These are phyloP conservation scores for Fusarium chuoi DNA, from an alignment of 2,329 filamentous ascomycete genomes.

Conservation along the genomic window DNA sequence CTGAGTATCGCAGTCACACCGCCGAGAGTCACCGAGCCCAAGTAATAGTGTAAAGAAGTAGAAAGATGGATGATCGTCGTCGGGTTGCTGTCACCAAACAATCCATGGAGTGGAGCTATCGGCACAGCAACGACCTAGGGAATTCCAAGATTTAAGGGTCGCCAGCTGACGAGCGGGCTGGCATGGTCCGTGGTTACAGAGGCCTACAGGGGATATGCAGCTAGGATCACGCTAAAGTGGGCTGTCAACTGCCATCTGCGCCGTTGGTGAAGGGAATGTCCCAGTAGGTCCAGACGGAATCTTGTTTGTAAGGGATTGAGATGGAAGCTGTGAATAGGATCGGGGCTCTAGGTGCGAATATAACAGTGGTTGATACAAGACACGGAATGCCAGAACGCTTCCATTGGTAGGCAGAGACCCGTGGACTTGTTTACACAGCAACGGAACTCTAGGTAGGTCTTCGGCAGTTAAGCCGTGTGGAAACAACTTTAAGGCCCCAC, in stretches of 20 bases:
- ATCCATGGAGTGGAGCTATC: conserved; percentile 17
- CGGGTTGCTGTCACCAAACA: conserved; percentile 15
- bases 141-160: conserved; percentile 24
- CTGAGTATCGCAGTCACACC: conserved; percentile 2
- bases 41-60: conserved; percentile 7
- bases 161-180: conserved; percentile 14
- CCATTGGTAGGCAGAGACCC: background rate
- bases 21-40: conserved; percentile 7
- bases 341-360: background rate
- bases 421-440: conserved; percentile 2
- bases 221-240: conserved; percentile 10
- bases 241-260: conserved; percentile 10
- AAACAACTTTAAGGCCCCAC: background rate
- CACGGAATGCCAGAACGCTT: background rate
- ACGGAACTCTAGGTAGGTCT: background rate
- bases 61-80: background rate
- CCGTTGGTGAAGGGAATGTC: conserved; percentile 12
- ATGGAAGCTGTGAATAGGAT: background rate
- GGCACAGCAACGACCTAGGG: conserved; percentile 22
- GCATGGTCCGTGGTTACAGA: conserved; percentile 17
- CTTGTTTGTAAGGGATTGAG: background rate
- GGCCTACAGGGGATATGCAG: conserved; percentile 11
- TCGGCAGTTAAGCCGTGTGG: background rate
- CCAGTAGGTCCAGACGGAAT: background rate
- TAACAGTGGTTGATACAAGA: background rate